Evolutionary conservation across 2,329 filamentous ascomycete genomes (phyloP), one percentile per base, ranked within the genome.

Genomic region (Didymella segeticola): DNA sequence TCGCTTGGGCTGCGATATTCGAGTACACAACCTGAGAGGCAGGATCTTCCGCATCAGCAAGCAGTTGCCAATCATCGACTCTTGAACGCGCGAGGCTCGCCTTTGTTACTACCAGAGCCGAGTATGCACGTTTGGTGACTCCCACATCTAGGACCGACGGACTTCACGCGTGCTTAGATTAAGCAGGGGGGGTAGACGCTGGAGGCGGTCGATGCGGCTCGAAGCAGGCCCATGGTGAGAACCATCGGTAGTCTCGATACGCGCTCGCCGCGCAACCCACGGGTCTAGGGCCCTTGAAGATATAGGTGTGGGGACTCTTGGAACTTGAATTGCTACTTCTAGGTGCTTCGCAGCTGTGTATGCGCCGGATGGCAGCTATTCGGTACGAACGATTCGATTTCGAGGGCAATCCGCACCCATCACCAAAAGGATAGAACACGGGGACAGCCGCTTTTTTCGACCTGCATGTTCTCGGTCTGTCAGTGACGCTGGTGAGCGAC

Each of bases 241-340:
- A 37, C 53, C 48, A 58, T 43, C 51, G 53, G 39, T 34, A 43
- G 42, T 39, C 39, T 55, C 33, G 56, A 56, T 46, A 46, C 53
- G 58, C 51, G 22, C 33, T 58, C 53, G 49, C 42, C 46, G 60
- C 47, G 47, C 56, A 48, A 55, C 50, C 64, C 57, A 55, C 30
- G 20, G 39, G 47, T 54, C 23, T 46, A 27, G 42, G 38, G 43
- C 15, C 36, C 22, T 43, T 27, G 33, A 14, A 39, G 43, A 22
- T 20, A 27, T 31, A n/a, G 34, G 33, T 48, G 41, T 17, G 37
- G 34, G 34, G 58, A 53, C 53, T 59, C 61, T 53, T 67, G 57
- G 62, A 47, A 66, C 63, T 65, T 68, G 61, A 57, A 62, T 67
- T 68, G 62, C 62, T 66, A 65, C 45, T 56, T 63, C 62, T 70